Evolutionary conservation across 164 flowering plant species (phyloP), one percentile per base, ranked within the genome.

Genomic region (Vitis amurensis): DNA sequence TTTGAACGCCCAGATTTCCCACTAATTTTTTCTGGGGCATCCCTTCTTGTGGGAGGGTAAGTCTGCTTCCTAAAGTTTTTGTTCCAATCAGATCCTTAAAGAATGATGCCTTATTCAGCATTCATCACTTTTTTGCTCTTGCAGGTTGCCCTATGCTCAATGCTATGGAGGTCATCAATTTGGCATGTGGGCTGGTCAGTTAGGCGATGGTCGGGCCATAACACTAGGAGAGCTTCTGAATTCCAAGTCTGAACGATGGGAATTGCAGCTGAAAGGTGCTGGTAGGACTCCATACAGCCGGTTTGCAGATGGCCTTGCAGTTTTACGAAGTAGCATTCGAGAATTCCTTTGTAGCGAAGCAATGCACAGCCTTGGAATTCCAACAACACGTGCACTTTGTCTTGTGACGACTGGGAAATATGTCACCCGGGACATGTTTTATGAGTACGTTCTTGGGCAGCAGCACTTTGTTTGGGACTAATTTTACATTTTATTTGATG

Each of bases 161-260:
- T 91, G 97, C 82, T 96, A 96, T 82, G 99, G 99, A 61, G 99
- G 99, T 50, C 99, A 96, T 81, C 99, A 96, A 70, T 96, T 96
- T 83, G 99, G 99, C 52, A 86, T 79, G 83, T 96, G 98, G 98
- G 99, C 99, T 77, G 99, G 97, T 57, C 99, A 96, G 83, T 79
- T 96, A 68, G 99, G 98, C 74, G 99, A 96, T 87, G 98, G 98
- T 58, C 88, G 99, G 61, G 98, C 99, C 51, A 88, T 96, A 66
- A 91, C 99, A 6, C 86, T 96, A 13, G 99, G 98, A 13, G 98
- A 96, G 76, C 56, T 93, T 72, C 58, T 96, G 29, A 96, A 93
- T 75, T 88, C 91, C 2, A 86, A 76, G 68, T 83, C 86, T 62
- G 91, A 91, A 83, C 88, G 98, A 72, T 93, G 98, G 98, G 99